These are phyloP conservation scores for Coniochaeta prunicola DNA, from an alignment of 2,329 filamentous ascomycete genomes.

Conservation along the genomic window DNA sequence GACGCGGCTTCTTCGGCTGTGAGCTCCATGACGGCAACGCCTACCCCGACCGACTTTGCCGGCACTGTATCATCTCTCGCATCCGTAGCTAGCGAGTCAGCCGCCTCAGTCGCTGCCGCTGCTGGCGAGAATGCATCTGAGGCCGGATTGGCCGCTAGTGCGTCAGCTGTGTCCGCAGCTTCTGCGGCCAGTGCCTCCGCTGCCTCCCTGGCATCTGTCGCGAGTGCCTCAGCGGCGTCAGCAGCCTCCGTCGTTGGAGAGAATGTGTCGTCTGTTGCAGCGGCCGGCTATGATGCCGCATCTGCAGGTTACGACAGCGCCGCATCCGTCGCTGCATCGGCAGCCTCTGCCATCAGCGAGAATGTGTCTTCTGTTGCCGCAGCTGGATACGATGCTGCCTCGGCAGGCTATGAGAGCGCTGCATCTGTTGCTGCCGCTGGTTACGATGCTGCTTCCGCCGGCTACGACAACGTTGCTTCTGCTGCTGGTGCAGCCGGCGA, in stretches of 20 bases:
- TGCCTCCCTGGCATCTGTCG: constrained; percentile 27
- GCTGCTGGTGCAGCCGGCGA: constrained; percentile 7
- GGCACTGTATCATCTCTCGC: constrained; percentile 37
- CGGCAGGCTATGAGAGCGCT: constrained; percentile 19
- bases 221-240: constrained; percentile 32
- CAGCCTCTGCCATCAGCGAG: constrained; percentile 1
- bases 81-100: constrained; percentile 40
- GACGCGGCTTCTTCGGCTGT: constrained; percentile 64
- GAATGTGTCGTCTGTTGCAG: constrained; percentile 11
- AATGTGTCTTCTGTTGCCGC: background rate
- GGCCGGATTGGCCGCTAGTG: background rate
- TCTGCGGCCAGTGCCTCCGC: constrained; percentile 43
- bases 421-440: constrained; percentile 13
- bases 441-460: constrained; percentile 8
- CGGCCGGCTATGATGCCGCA: constrained; percentile 14
- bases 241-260: constrained; percentile 29
- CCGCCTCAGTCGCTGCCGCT: constrained; percentile 35
- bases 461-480: background rate
- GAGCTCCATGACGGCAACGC: constrained; percentile 50
- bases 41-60: constrained; percentile 49
- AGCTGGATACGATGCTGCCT: constrained; percentile 5
- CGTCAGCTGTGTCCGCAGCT: constrained; percentile 28
- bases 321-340: constrained; percentile 24
- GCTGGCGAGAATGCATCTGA: constrained; percentile 30
- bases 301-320: constrained; percentile 43